Evolutionary conservation across 2,329 filamentous ascomycete species (phyloP), one percentile per base, ranked within the genome.

Genomic region (Colletotrichum endophyticum): DNA sequence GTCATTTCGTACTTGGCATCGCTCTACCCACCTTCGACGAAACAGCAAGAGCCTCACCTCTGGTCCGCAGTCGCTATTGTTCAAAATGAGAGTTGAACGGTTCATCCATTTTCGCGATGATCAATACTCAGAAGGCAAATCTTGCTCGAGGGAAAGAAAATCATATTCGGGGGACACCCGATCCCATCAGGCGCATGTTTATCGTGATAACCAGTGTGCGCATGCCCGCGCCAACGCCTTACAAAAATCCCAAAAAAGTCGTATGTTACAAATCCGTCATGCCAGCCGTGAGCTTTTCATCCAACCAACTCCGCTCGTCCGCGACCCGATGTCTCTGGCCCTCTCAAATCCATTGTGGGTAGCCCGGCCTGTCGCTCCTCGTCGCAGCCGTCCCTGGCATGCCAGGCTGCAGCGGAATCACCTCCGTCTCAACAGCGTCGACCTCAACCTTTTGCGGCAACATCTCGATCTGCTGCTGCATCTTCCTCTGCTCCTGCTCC

Each of bases 401-500:
- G 5, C 32, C 64, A 13, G 64, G 64, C 28, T 69, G 63, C 9
- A 69, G 28, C 4, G 66, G 9, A 5, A 39, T 34, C 16, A 73
- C 36, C 27, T 73, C 73, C 1, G 64, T 73, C 70, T 76, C 73
- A n/a, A 68, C 34, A 8, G 28, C 59, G 7, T 66, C 70, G 2
- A 64, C 22, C 27, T 76, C 73, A 1, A 16, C 32, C 56, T 76
- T 76, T 15, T 69, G 70, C 30, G 71, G 71, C 28, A 73, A n/a
- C 64, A 63, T 36, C 39, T 73, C 25, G 0, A 77, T 56, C 34
- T 75, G 67, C 19, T 69, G 63, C 57, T 68, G 71, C 44, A 64
- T 66, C 61, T 75, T 77, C 62, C 80, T 59, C 69, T 77, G 75
- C 3, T 72, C 82, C 77, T 86, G 84, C 78, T 85, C 84, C 36